Base-by-base conservation (phyloP, 2,329 filamentous ascomycete genomes). In the Myriosclerotinia duriaeana region DNA sequence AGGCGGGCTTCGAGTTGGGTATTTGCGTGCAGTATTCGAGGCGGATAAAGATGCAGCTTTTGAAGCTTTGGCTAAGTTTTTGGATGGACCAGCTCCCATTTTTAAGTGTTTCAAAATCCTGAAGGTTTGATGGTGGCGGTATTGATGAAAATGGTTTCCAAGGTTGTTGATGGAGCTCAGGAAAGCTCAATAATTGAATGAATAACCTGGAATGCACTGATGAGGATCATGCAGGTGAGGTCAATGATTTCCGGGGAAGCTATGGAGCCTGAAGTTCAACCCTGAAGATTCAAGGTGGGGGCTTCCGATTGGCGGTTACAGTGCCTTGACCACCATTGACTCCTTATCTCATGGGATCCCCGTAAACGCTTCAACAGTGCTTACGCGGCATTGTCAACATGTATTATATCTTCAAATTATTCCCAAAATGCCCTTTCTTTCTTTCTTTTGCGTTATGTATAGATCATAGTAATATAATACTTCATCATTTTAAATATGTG, bases 51-150 rank as follows among this genome's bases (percentile, higher is more conserved):
- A 68, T 20, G 71, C 67, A 11, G 68, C 50, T 66, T 69, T 70
- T 2, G 69, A 65, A n/a, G 69, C 70, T 15, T 62, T 64, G 60
- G 68, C 68, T 8, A 70, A 67, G 34, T 67, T 68, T 70, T 74
- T 76, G 5, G 74, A 76, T 56, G 70, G 53, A 46, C 72, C 71
- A 12, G 69, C 67, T 1, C 74, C 74, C 74, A 76, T 76, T 56
- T 46, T 63, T 20, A 22, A 56, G 12, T n/a, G n/a, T 4, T 2
- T 50, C 14, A 8, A 38, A 52, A 53, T 30, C 5, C 38, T 53
- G 22, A 52, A 48, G 5, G 17, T 52, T 46, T 36, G 3, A 11
- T 26, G 20, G 34, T 44, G 53, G 20, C n/a, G 53, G n/a, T 30
- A 22, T 67, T 42, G 26, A 14, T 34, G 38, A 46, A 42, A 26